phyloP scores from a whole-genome alignment of 2,329 filamentous ascomycete genomes.

The Zymoseptoria passerinii region DNA sequence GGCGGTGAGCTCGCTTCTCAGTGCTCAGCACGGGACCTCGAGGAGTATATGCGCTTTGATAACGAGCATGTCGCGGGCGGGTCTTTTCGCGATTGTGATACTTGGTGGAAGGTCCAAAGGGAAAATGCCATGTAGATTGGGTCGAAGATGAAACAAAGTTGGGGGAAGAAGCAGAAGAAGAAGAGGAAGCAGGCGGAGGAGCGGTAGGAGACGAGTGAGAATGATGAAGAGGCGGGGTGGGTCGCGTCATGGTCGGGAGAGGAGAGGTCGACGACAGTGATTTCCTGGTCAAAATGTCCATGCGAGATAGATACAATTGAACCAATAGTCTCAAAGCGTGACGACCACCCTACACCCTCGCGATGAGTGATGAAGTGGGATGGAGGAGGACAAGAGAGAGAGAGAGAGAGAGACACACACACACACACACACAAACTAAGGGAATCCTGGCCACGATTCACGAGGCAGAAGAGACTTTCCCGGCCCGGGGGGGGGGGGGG shows the following conservation, averaged over 20 bases:
- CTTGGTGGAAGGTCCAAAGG: conserved; percentile 25
- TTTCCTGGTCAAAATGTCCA: neutral
- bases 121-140: conserved; percentile 23
- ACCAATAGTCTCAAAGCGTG: conserved; percentile 1
- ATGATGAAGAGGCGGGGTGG: conserved; percentile 7
- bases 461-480: too few relatives aligned
- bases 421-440: too few relatives aligned
- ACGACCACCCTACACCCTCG: neutral
- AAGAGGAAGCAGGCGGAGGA: conserved; percentile 3
- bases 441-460: too few relatives aligned
- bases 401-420: too few relatives aligned
- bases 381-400: too few relatives aligned
- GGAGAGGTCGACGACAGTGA: conserved; percentile 1
- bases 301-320: neutral
- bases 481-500: too few relatives aligned
- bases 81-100: conserved; percentile 23
- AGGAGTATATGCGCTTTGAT: conserved; percentile 17
- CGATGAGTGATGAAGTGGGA: neutral
- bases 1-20: conserved; percentile 23
- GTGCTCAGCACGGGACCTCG: conserved; percentile 23
- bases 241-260: neutral
- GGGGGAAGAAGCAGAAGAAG: neutral
- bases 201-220: conserved; percentile 5
- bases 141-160: neutral
- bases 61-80: conserved; percentile 12